phyloP scores from a whole-genome alignment of 768 basidiomycete species.

The Tylopilus vinaceipallidus region DNA sequence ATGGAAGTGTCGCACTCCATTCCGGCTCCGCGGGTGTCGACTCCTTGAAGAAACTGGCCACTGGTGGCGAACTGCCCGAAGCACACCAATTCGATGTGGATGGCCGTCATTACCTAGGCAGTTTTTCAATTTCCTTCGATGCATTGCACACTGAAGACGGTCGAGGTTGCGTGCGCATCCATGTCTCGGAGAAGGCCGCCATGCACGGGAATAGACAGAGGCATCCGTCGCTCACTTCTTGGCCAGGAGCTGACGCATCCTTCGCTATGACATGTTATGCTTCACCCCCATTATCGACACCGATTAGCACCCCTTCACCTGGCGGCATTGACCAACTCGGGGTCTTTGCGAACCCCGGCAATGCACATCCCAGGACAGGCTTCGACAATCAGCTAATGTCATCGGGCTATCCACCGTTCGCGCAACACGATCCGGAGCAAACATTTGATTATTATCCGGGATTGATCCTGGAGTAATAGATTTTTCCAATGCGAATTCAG shows the following conservation, averaged over 20 bases:
- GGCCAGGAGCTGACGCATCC: slow-evolving; percentile 22
- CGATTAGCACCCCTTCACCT: slow-evolving; percentile 36
- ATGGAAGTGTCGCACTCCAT: slow-evolving; percentile 43
- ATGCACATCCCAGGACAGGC: slow-evolving; percentile 26
- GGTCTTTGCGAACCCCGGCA: slow-evolving; percentile 60
- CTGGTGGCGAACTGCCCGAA: slow-evolving; percentile 34
- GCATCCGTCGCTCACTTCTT: slow-evolving; percentile 23
- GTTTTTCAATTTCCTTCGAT: slow-evolving; percentile 74
- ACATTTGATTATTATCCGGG: slow-evolving; percentile 31
- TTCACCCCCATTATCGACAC: slow-evolving; percentile 38
- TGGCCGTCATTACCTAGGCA: slow-evolving; percentile 46
- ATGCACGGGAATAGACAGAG: slow-evolving; percentile 17
- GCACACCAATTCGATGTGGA: slow-evolving; percentile 55
- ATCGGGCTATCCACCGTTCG: slow-evolving; percentile 31
- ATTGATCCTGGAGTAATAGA: slow-evolving; percentile 25
- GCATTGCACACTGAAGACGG: slow-evolving; percentile 60
- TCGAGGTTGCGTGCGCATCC: slow-evolving; percentile 72
- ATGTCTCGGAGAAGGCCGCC: slow-evolving; percentile 45
- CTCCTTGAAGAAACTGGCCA: slow-evolving; percentile 27
- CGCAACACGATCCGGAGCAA: slow-evolving; percentile 25
- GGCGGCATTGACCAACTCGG: slow-evolving; percentile 37
- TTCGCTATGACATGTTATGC: slow-evolving; percentile 22
- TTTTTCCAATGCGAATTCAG: neutral
- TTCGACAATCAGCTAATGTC: slow-evolving; percentile 25
- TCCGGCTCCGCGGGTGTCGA: slow-evolving; percentile 42